A percentile compares a stretch with the other conserved stretches of the same genome.
phyloP scores from a whole-genome alignment of 2,329 filamentous ascomycete genomes.

The Penicillium sp. region DNA sequence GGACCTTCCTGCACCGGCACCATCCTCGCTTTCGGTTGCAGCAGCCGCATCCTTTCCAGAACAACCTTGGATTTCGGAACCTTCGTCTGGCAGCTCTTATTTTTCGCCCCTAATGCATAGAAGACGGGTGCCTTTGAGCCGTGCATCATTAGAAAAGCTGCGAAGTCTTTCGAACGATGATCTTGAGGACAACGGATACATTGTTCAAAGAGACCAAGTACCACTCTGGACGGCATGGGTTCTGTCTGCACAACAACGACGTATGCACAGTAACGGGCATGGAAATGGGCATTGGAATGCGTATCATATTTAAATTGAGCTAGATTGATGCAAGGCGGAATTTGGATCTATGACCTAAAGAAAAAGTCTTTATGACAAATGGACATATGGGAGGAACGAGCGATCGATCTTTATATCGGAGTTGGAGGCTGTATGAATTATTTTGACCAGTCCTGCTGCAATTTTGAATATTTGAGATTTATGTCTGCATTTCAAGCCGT shows the following conservation, averaged over 20 bases:
- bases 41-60: slow-evolving; percentile 10
- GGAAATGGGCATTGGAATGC: not conserved
- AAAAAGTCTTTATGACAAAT: not conserved
- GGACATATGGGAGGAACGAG: not conserved
- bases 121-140: not conserved
- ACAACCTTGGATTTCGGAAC: not conserved
- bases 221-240: slow-evolving; percentile 33
- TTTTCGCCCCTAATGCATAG: not conserved
- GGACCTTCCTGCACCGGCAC: not conserved
- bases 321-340: not conserved
- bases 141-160: slow-evolving; percentile 22
- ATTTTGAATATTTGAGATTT: not conserved
- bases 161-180: slow-evolving; percentile 30
- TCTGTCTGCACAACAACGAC: not conserved
- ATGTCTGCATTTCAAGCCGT: not conserved
- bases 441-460: not conserved
- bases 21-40: slow-evolving; percentile 20
- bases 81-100: not conserved
- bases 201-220: slow-evolving; percentile 34
- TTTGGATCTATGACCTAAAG: not conserved
- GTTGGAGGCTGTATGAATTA: slow-evolving; percentile 3
- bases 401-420: not conserved
- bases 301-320: not conserved
- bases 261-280: not conserved
- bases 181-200: slow-evolving; percentile 38